Evolutionary conservation across 352 stramenopile genomes (phyloP), one percentile per base, ranked within the genome.

Genomic region (Lagenidium giganteum): DNA sequence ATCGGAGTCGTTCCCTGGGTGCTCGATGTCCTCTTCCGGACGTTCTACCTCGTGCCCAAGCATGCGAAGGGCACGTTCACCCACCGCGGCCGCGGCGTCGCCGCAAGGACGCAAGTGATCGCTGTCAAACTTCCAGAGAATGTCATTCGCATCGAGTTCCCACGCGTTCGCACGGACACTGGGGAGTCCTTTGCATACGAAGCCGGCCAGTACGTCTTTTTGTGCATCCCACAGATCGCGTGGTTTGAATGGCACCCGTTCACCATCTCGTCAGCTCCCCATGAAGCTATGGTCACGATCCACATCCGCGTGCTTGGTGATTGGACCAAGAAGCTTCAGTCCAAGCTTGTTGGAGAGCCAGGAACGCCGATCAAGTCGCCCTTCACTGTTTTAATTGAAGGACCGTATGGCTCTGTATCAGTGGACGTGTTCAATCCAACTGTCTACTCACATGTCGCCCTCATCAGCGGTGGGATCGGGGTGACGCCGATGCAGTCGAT

Each of bases 201-300:
- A 44, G 55, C 67, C 16, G 70, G 70, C 0, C 70, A 87, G 47
- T 95, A 95, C 55, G 72, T 68, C 0, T 93, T 93, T 45, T 34
- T 96, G 21, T 89, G 85, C 47, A 52, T 96, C n/a, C 82, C 81
- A 0, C 43, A 54, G 1, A 59, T 96, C 44, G 82, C 64, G 7
- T 13, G 54, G 9, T 52, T 83, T 0, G 58, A 95, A 55, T 96
- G 86, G 83, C 86, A 96, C 64, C 86, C 86, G n/a, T 95, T 95
- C 49, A 91, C 78, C 4, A 80, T 96, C 33, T 83, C 77, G 13
- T 91, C 72, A 18, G 78, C 75, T 3, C 81, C 82, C 0, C 58
- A 72, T 18, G 74, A 93, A 66, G 34, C 64, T n/a, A 61, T 77
- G 54, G 61, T 87, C 6, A 80, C 61, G 13, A 69, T 93, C 42